Conservation (phyloP, 2,329 filamentous ascomycete genomes). For the Neoscytalidium dimidiatum region DNA sequence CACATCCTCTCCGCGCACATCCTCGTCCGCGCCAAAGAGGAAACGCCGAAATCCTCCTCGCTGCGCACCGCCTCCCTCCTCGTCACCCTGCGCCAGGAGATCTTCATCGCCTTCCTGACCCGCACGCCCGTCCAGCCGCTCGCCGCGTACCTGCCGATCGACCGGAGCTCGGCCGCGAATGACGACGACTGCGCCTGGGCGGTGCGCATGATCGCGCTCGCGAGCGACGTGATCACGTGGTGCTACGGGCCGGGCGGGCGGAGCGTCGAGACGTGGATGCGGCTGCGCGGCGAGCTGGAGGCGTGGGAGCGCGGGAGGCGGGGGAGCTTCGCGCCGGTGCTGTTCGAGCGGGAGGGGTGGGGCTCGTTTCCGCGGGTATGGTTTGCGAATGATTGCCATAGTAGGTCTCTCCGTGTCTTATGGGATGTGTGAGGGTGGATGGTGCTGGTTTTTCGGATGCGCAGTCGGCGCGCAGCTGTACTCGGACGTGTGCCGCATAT, state of each 20-base stretch:
- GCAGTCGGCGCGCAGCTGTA: neutral
- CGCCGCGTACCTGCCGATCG: constrained; percentile 20
- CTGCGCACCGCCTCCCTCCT: constrained; percentile 40
- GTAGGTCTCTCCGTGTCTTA: neutral
- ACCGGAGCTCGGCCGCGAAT: constrained; percentile 39
- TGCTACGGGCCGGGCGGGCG: neutral
- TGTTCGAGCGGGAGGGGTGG: neutral
- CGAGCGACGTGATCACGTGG: constrained; percentile 32
- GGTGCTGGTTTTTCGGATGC: too few species aligned
- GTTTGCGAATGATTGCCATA: constrained; percentile 1
- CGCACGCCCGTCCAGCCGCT: neutral
- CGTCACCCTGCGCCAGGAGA: constrained; percentile 39
- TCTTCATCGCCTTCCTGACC: constrained; percentile 33
- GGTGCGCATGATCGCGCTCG: constrained; percentile 41
- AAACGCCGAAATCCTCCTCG: constrained; percentile 28
- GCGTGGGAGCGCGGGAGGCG: neutral
- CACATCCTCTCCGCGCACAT: constrained; percentile 40
- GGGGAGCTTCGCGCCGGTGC: neutral
- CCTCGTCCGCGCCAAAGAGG: neutral
- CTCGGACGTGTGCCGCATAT: constrained; percentile 3
- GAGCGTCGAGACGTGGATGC: neutral
- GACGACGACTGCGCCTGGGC: constrained; percentile 44
- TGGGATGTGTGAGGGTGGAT: neutral
- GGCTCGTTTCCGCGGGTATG: neutral
- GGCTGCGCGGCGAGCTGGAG: neutral